A percentile compares a stretch with the other conserved stretches of the same genome.
These are phyloP conservation scores for Bisporella sp. DNA, from an alignment of 2,329 filamentous ascomycete species.

Conservation along the genomic window DNA sequence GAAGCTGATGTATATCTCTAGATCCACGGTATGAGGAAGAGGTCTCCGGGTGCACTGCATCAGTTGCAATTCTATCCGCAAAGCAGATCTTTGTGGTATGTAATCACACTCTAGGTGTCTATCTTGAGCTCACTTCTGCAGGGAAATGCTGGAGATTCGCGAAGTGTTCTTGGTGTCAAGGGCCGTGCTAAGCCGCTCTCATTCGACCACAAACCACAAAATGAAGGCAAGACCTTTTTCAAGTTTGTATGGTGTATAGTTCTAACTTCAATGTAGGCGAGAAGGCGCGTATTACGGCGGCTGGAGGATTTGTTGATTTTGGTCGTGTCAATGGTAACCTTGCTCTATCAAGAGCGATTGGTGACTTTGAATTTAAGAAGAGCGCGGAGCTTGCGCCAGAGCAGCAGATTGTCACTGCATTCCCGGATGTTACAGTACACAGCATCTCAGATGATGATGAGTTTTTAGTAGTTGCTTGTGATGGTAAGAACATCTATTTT, in stretches of 20 bases:
- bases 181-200: constrained; percentile 94
- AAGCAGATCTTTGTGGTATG: constrained; percentile 94
- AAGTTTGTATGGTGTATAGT: constrained; percentile 13
- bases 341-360: constrained; percentile 91
- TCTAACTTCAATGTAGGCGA: constrained; percentile 55
- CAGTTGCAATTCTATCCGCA: constrained; percentile 79
- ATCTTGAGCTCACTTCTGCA: constrained; percentile 34
- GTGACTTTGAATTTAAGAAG: constrained; percentile 99
- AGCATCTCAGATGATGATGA: constrained; percentile 91
- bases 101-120: constrained; percentile 26
- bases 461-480: constrained; percentile 87
- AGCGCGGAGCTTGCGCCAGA: constrained; percentile 95
- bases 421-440: constrained; percentile 87
- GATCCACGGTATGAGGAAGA: constrained; percentile 97
- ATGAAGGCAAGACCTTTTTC: constrained; percentile 61
- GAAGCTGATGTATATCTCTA: constrained; percentile 36
- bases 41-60: constrained; percentile 95
- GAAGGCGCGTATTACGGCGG: constrained; percentile 91
- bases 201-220: constrained; percentile 99
- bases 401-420: constrained; percentile 96
- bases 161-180: constrained; percentile 92
- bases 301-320: constrained; percentile 96
- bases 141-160: constrained; percentile 96
- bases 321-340: constrained; percentile 98
- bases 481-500: constrained; percentile 53